Conservation (phyloP, 2,329 filamentous ascomycete genomes). For the Sporothrix inflata region DNA sequence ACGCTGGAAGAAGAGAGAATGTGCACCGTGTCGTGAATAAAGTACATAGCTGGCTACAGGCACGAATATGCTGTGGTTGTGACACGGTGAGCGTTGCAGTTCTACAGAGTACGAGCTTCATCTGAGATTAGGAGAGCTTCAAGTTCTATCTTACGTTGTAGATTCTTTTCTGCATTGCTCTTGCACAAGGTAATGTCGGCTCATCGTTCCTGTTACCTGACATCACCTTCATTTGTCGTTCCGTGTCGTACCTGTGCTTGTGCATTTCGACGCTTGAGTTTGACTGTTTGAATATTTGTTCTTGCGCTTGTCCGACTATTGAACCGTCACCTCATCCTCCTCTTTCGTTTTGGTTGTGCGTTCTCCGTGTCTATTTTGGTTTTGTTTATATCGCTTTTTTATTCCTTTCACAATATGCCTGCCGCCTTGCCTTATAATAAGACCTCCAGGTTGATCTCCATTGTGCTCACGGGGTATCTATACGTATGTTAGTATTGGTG, state of each 20-base stretch:
- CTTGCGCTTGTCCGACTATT: no score
- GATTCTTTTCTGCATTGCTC: not conserved
- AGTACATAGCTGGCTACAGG: no score
- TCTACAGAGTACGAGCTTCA: not conserved
- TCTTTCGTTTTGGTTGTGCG: not conserved
- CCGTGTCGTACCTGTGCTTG: not conserved
- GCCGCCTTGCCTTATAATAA: constrained; percentile 65
- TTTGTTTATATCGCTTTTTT: constrained; percentile 10
- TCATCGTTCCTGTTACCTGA: not conserved
- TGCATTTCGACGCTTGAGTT: not conserved
- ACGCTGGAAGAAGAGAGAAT: no score
- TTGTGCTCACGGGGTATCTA: constrained; percentile 86
- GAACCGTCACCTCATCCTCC: not conserved
- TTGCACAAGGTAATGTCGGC: not conserved
- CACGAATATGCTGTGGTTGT: not conserved
- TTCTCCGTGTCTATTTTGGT: not conserved
- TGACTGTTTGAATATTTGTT: not conserved
- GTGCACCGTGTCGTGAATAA: no score
- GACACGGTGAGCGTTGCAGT: not conserved
- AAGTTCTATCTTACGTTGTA: not conserved
- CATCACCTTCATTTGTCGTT: not conserved
- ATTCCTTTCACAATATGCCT: not conserved
- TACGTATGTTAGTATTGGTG: not conserved
- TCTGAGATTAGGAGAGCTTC: not conserved
- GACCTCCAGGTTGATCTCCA: constrained; percentile 93